phyloP scores from a whole-genome alignment of 2,329 filamentous ascomycete genomes.

The Ascochyta viciae-villosae region DNA sequence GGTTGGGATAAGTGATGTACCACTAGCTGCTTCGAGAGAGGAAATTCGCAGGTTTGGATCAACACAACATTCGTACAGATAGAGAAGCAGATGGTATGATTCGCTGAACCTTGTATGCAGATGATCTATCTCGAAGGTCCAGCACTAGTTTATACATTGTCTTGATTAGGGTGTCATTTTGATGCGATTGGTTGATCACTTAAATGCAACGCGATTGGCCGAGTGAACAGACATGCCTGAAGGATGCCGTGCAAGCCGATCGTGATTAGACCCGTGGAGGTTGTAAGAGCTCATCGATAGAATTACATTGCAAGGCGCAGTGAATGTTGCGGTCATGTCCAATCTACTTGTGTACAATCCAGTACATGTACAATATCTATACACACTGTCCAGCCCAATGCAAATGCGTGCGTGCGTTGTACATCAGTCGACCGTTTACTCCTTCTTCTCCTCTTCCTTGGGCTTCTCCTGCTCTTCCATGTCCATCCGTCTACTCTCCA shows the following conservation, averaged over 20 bases:
- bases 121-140: neutral
- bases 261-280: neutral
- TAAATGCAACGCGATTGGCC: no score
- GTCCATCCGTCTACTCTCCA: constrained; percentile 82
- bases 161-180: no score
- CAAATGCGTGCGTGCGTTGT: constrained; percentile 2
- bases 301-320: neutral
- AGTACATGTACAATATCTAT: constrained; percentile 29
- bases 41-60: no score
- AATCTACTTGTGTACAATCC: neutral
- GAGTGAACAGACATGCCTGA: no score
- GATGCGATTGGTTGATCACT: no score
- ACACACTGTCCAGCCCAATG: constrained; percentile 10
- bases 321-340: neutral
- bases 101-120: neutral
- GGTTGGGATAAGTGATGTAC: no score
- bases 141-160: no score
- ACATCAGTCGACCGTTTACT: constrained; percentile 4
- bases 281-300: neutral
- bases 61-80: no score
- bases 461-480: constrained; percentile 73
- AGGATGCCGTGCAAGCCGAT: neutral
- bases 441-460: constrained; percentile 28
- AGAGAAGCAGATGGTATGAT: neutral
- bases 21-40: no score